A percentile compares a stretch with the other conserved stretches of the same genome.
Conservation (phyloP, 2,329 filamentous ascomycete genomes). For the Leptographium lundbergii region DNA sequence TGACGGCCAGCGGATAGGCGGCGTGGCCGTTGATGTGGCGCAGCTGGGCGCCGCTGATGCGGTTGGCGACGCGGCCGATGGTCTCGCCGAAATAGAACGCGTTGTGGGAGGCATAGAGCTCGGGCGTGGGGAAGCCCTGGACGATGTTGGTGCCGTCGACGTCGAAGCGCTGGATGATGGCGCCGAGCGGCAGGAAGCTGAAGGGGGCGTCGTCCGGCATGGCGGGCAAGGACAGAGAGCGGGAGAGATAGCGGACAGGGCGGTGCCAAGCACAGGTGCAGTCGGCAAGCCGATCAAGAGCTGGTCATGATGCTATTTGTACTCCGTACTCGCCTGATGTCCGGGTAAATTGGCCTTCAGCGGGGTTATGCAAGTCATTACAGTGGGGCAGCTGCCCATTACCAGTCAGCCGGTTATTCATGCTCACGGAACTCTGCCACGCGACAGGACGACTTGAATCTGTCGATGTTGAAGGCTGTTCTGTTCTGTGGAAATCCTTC, state of each 20-base stretch:
- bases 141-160: conserved; percentile 78
- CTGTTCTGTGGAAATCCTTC: no score
- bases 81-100: conserved; percentile 80
- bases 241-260: not conserved
- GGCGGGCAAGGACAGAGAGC: not conserved
- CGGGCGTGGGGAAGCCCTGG: conserved; percentile 65
- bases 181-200: conserved; percentile 61
- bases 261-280: not conserved
- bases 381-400: not conserved
- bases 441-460: no score
- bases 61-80: conserved; percentile 77
- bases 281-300: no score
- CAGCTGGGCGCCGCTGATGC: conserved; percentile 61
- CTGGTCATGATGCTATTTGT: not conserved
- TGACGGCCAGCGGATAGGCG: conserved; percentile 57
- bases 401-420: not conserved
- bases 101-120: conserved; percentile 66
- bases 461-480: no score
- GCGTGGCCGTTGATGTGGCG: conserved; percentile 54
- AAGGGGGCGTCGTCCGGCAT: conserved; percentile 27
- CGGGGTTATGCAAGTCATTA: not conserved
- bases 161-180: conserved; percentile 69
- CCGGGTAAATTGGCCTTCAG: not conserved
- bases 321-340: not conserved
- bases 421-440: not conserved